Evolutionary conservation across 352 stramenopile genomes (phyloP), one percentile per base, ranked within the genome.

Genomic region (Hyaloperonospora arabidopsidis): DNA sequence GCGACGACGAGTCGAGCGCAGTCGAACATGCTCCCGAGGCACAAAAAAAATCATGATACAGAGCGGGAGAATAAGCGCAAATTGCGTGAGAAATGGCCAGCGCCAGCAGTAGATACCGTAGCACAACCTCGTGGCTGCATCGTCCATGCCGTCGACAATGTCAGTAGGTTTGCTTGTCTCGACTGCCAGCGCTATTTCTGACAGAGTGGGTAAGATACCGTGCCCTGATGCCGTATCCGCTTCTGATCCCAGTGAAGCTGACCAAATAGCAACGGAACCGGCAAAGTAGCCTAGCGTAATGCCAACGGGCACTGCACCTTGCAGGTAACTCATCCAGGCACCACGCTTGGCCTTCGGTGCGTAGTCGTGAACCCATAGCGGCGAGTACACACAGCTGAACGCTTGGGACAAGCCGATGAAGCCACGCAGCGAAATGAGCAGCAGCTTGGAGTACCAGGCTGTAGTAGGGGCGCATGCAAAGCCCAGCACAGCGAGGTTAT

Each of bases 331-430:
- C 82, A 94, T 93, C 84, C 84, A 94, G 18, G 60, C 74, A 29
- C 70, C 81, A 28, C 70, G 71, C 47, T 89, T 79, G 14, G 66
- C 67, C 32, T 66, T 74, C 6, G 84, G 82, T 15, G 84, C 82
- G 67, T 90, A 92, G 54, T 93, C 84, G 64, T 94, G 80, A 40
- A 92, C 83, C 84, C 84, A 94, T 0, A 94, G 62, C 45, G 84
- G 84, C 45, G 83, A 79, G 62, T 90, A 94, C 32, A 94, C 83
- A 52, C 79, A 90, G 58, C 86, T 77, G 43, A 93, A 89, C 17
- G 82, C 77, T 56, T 94, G 84, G 25, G 78, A 86, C 28, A 88
- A 64, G 13, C 84, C 84, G 17, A 94, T 83, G 19, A 86, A 64
- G 14, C 68, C 79, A 10, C 84, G 80, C 40, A 90, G 56, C 3